Percentiles rank a stretch among this genome's conserved stretches.
These are phyloP conservation scores for Omphalotus guepiniiformis DNA, from an alignment of 768 basidiomycete species.

Conservation along the genomic window DNA sequence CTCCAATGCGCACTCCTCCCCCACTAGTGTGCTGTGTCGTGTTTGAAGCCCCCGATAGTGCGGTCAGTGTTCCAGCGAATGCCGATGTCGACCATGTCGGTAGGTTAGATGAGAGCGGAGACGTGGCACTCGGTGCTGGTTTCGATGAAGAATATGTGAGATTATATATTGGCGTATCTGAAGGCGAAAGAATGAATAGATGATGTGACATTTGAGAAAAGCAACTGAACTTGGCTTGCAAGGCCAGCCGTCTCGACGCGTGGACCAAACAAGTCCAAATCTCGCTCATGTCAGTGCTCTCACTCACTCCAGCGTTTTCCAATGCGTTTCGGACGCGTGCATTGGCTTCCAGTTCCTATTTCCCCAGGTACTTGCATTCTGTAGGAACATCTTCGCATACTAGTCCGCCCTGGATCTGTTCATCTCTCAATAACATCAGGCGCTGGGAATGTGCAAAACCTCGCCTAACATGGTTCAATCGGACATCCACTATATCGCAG, in stretches of 20 bases:
- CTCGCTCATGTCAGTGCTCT: no score
- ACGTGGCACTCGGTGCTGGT: slow-evolving; percentile 52
- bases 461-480: no score
- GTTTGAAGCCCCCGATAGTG: slow-evolving; percentile 79
- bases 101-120: slow-evolving; percentile 75
- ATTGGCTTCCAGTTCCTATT: no score
- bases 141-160: slow-evolving; percentile 81
- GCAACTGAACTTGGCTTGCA: no score
- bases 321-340: no score
- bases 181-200: slow-evolving; percentile 79
- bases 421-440: no score
- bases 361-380: no score
- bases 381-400: no score
- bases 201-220: slow-evolving; percentile 93
- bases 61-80: slow-evolving; percentile 85
- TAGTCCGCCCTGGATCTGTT: no score
- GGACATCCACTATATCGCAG: background rate
- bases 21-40: slow-evolving; percentile 65
- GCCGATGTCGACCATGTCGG: slow-evolving; percentile 91
- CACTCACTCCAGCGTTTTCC: no score
- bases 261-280: background rate
- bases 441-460: no score
- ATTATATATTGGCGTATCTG: slow-evolving; percentile 82
- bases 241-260: background rate
- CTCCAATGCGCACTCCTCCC: slow-evolving; percentile 65